Conservation (phyloP, 2,329 filamentous ascomycete genomes). For the Apiospora hydei region DNA sequence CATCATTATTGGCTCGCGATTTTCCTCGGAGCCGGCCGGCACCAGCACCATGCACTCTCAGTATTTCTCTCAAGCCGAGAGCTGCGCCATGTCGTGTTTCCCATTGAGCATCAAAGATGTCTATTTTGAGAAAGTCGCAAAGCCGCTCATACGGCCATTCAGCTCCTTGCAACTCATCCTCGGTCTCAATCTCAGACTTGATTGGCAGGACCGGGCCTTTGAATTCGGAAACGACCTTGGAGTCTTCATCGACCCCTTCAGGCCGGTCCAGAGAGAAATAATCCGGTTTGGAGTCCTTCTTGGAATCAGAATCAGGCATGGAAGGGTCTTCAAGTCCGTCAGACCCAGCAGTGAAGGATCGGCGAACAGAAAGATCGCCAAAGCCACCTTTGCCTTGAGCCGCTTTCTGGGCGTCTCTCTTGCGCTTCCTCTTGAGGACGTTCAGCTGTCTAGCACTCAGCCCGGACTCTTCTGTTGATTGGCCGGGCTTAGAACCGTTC, state of each 20-base stretch:
- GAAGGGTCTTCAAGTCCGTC: conserved; percentile 70
- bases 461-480: conserved; percentile 67
- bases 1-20: conserved; percentile 76
- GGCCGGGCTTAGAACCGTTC: conserved; percentile 44
- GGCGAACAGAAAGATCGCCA: conserved; percentile 80
- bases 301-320: conserved; percentile 57
- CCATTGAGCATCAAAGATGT: conserved; percentile 93
- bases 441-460: conserved; percentile 95
- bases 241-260: conserved; percentile 82
- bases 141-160: conserved; percentile 96
- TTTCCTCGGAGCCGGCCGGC: conserved; percentile 81
- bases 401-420: conserved; percentile 86
- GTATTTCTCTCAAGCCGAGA: conserved; percentile 90
- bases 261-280: conserved; percentile 91
- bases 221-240: conserved; percentile 93
- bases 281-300: conserved; percentile 73
- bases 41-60: conserved; percentile 88
- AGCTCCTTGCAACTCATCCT: conserved; percentile 76
- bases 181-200: conserved; percentile 84
- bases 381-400: conserved; percentile 86
- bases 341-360: conserved; percentile 66
- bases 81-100: conserved; percentile 95
- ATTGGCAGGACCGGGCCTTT: conserved; percentile 84
- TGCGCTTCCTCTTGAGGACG: conserved; percentile 91
- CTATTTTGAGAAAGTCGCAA: conserved; percentile 91